These are phyloP conservation scores for Suzukiozyma palmioleophila DNA, from an alignment of 1,139 yeast species.

Conservation along the genomic window DNA sequence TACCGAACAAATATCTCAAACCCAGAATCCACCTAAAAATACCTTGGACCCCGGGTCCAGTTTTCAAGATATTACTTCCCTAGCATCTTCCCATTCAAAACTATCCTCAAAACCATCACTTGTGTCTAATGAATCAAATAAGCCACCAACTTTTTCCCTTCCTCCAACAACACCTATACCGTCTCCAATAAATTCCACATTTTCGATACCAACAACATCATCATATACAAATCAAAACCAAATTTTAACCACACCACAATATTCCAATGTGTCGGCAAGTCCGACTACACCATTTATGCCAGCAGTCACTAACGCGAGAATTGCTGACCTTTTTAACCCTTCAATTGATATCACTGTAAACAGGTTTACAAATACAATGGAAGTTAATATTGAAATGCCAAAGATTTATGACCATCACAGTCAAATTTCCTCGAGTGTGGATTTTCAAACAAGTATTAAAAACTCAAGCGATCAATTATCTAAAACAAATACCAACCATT, in stretches of 20 bases:
- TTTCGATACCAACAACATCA: not conserved
- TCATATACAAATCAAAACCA: not conserved
- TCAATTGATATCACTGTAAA: not conserved
- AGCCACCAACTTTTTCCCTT: not conserved
- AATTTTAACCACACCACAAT: not conserved
- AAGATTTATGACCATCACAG: not conserved
- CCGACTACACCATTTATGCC: not conserved
- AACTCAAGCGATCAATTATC: too few relatives aligned
- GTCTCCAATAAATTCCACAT: not conserved
- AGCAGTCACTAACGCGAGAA: not conserved
- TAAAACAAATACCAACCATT: too few relatives aligned
- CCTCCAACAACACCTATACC: not conserved
- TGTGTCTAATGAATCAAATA: not conserved
- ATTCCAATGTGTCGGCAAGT: not conserved
- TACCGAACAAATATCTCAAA: too few relatives aligned
- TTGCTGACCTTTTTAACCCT: not conserved
- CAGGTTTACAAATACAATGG: not conserved
- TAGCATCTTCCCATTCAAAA: too few relatives aligned
- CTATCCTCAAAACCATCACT: not conserved
- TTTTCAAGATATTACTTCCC: too few relatives aligned
- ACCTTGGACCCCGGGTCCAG: too few relatives aligned
- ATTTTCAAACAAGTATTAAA: too few relatives aligned
- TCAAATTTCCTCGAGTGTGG: too few relatives aligned
- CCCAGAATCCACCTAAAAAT: too few relatives aligned
- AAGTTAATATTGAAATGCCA: slow-evolving; percentile 1